phyloP scores from a whole-genome alignment of 352 stramenopile species.

The Thraustochytrium sp. region DNA sequence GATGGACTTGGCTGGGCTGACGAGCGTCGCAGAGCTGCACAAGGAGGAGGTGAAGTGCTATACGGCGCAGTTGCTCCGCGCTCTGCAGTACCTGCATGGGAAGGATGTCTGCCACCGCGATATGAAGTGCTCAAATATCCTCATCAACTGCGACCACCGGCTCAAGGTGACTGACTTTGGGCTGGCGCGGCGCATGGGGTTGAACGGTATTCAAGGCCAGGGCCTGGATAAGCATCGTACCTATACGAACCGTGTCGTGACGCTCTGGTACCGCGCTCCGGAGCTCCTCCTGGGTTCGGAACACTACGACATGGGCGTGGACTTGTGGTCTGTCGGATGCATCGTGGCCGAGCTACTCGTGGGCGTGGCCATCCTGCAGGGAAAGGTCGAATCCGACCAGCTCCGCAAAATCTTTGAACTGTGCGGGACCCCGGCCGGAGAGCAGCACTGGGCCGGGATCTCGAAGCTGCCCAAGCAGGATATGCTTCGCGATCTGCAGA shows the following conservation, averaged over 20 bases:
- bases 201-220: background rate
- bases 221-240: background rate
- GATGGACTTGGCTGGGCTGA: conserved; percentile 22
- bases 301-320: conserved; percentile 70
- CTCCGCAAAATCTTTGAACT: conserved; percentile 62
- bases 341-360: conserved; percentile 82
- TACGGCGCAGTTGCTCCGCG: conserved; percentile 13
- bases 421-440: background rate
- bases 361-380: conserved; percentile 70
- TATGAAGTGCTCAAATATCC: conserved; percentile 93
- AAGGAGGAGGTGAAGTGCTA: conserved; percentile 22
- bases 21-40: background rate
- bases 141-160: conserved; percentile 65
- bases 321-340: conserved; percentile 83
- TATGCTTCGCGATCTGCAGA: background rate
- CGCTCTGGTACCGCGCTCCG: conserved; percentile 85
- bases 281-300: conserved; percentile 78
- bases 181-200: conserved; percentile 28
- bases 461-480: background rate
- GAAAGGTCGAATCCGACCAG: conserved; percentile 64
- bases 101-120: conserved; percentile 92
- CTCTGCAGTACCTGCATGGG: conserved; percentile 76
- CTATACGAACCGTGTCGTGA: conserved; percentile 89
- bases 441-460: background rate
- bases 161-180: conserved; percentile 50